Percentiles rank a stretch among this genome's conserved stretches.
These are phyloP conservation scores for Tritrichomonas foetus DNA, from an alignment of 208 protist species.

Conservation along the genomic window DNA sequence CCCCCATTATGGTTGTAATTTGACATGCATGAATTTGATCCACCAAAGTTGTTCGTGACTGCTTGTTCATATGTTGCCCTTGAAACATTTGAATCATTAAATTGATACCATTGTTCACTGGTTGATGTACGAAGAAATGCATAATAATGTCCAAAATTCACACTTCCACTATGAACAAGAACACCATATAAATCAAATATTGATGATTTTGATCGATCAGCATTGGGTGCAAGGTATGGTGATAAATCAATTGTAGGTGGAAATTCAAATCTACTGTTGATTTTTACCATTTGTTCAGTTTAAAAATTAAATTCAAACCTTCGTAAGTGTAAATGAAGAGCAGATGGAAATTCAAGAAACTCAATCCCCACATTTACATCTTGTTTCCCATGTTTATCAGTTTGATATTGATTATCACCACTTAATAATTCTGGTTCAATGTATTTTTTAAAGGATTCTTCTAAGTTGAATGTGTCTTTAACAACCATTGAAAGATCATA, in stretches of 20 bases:
- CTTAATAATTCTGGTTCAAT: background rate
- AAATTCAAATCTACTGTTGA: constrained; percentile 49
- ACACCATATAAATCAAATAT: background rate
- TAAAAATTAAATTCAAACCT: constrained; percentile 73
- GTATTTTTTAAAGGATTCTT: constrained; percentile 47
- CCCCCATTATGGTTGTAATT: too few relatives aligned
- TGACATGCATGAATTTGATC: background rate
- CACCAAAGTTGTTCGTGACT: background rate
- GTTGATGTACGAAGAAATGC: background rate
- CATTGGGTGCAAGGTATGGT: background rate
- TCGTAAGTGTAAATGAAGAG: constrained; percentile 74
- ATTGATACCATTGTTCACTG: background rate
- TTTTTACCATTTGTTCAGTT: constrained; percentile 65
- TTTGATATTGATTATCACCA: background rate
- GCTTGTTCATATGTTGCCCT: background rate
- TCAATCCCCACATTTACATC: constrained; percentile 67
- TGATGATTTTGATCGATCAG: background rate
- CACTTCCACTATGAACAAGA: background rate
- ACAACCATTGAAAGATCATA: constrained; percentile 70
- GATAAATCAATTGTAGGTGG: background rate
- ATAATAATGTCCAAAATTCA: background rate
- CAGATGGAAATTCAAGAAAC: constrained; percentile 68
- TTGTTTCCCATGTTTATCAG: constrained; percentile 40
- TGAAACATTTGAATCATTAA: background rate
- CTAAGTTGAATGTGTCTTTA: constrained; percentile 55